Base-by-base conservation (phyloP, 768 basidiomycete species). In the Lactarius quietus region DNA sequence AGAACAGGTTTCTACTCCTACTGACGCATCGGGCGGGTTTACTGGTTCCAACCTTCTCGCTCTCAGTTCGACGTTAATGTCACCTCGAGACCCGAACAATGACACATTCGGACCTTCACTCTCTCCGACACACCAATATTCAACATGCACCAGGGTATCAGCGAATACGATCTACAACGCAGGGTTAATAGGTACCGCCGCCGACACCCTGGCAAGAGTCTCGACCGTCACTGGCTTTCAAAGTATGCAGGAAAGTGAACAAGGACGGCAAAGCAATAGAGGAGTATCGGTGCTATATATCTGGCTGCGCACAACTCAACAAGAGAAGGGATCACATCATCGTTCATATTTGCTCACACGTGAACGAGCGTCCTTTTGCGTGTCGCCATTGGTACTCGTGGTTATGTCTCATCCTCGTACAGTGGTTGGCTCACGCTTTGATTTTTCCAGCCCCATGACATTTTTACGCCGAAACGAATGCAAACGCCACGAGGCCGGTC, bases 381-480 rank as follows among this genome's bases (percentile, higher is more conserved):
- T 90, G 89, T 68, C 70, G 77, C n/a, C 72, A 82, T 69, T 90
- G 89, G 89, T 89, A 71, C 28, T 41, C 28, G n/a, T 29, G 28
- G 18, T 38, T 29, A 12, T 39, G 0, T 29, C 45, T 59, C 29
- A 57, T 56, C 26, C 61, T 62, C 58, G 41, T 14, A 39, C 23
- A 8, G 20, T 35, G n/a, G 29, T 20, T 5, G 33, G 36, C 69
- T 74, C 54, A 74, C 61, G 5, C 20, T 23, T 38, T n/a, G 23
- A 62, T 61, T 70, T 18, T 61, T 10, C 31, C 59, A 90, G 89
- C 72, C 74, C 82, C 3, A 79, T 86, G 64, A 79, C 84, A 15
- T 90, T 90, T 76, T 72, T 88, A 64, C 85, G 89, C 64, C 89
- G 86, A 73, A 89, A 90, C 70, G 88, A 90, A 72, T 88, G 86